phyloP scores from a whole-genome alignment of 139 green algal species.

The Chlorella sp. region DNA sequence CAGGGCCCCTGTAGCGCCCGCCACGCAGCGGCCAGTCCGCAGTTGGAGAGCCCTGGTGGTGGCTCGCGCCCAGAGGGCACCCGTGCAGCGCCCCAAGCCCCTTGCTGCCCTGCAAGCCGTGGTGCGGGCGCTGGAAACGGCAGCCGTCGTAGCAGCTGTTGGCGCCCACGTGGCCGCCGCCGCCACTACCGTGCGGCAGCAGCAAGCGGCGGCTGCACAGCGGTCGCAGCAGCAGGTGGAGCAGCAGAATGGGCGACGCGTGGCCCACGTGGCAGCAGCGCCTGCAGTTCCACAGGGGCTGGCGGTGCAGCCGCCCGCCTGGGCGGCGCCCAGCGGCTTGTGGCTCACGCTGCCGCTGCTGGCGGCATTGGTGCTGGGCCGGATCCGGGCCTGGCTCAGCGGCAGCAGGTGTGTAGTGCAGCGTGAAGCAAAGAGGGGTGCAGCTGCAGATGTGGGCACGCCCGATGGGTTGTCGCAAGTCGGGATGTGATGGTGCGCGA shows the following conservation, averaged over 20 bases:
- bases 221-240: not conserved
- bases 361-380: conserved; percentile 16
- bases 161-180: conserved; percentile 10
- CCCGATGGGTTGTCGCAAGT: no score
- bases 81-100: no score
- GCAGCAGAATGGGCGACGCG: not conserved
- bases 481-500: no score
- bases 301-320: not conserved
- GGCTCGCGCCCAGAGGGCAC: no score
- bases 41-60: no score
- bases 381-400: conserved; percentile 15
- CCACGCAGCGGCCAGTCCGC: no score
- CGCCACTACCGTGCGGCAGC: not conserved
- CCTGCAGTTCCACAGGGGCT: not conserved
- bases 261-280: not conserved
- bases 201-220: not conserved
- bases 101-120: not conserved
- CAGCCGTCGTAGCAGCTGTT: not conserved
- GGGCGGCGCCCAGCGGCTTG: not conserved
- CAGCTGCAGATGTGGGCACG: no score
- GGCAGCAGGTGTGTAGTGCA: not conserved
- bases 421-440: no score
- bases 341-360: conserved; percentile 24
- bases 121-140: conserved; percentile 4
- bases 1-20: no score